Percentiles rank a stretch among this genome's conserved stretches.
phyloP scores from a whole-genome alignment of 495 filamentous ascomycete species.

The Hypoxylon crocopeplum region DNA sequence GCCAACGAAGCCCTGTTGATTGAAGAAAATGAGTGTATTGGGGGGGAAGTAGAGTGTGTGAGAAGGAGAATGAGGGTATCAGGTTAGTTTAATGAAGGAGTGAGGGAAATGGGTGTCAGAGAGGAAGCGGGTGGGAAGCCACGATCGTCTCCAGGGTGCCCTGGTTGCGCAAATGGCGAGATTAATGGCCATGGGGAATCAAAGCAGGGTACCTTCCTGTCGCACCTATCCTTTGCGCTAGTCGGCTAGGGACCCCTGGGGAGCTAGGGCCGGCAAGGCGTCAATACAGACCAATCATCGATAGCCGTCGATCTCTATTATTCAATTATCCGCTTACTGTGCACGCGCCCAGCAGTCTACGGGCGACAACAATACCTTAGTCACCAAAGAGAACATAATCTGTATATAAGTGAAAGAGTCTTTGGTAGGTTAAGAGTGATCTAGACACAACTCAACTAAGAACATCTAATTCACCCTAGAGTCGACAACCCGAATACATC shows the following conservation, averaged over 20 bases:
- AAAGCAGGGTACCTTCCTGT: constrained; percentile 31
- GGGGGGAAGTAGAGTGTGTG: constrained; percentile 6
- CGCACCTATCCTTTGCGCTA: constrained; percentile 28
- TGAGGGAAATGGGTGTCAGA: constrained; percentile 31
- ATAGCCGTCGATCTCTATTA: constrained; percentile 16
- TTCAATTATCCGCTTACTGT: constrained; percentile 8
- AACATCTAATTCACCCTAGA: too few relatives aligned
- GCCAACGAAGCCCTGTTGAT: constrained; percentile 62
- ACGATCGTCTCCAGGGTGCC: constrained; percentile 32
- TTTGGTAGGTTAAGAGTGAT: too few relatives aligned
- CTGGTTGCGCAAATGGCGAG: constrained; percentile 28
- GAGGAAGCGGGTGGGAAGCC: constrained; percentile 22
- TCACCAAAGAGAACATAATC: too few relatives aligned
- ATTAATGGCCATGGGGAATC: constrained; percentile 25
- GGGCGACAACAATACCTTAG: too few relatives aligned
- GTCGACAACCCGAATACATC: too few relatives aligned
- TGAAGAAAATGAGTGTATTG: constrained; percentile 15
- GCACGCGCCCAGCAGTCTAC: constrained; percentile 1
- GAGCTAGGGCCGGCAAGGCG: constrained; percentile 15
- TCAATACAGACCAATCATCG: constrained; percentile 29
- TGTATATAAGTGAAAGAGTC: too few relatives aligned
- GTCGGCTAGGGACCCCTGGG: constrained; percentile 13
- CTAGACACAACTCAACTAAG: too few relatives aligned
- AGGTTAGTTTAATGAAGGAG: constrained; percentile 37
- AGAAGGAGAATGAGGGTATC: constrained; percentile 24